These are phyloP conservation scores for Paecilomyces dactylethromorphus DNA, from an alignment of 2,329 filamentous ascomycete genomes.

Conservation along the genomic window DNA sequence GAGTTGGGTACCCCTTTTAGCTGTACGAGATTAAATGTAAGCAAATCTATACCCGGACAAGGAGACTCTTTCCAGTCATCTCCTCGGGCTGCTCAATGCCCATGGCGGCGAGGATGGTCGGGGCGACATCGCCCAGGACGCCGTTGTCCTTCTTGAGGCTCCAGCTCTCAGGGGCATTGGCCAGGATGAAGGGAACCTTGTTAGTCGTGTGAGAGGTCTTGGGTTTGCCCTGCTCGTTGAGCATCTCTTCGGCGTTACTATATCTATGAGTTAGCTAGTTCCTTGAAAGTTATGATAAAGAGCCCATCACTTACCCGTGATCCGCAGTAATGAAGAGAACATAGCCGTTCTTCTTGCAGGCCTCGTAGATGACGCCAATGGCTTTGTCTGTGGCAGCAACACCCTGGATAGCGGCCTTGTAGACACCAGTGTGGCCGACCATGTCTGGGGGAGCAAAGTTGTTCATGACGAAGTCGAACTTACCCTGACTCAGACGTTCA, in stretches of 20 bases:
- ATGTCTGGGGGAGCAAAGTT: conserved; percentile 99
- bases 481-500: conserved; percentile 76
- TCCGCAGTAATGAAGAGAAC: conserved; percentile 92
- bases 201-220: conserved; percentile 98
- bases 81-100: conserved; percentile 82
- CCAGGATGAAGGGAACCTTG: conserved; percentile 97
- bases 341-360: conserved; percentile 89
- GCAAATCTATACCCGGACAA: conserved; percentile 57
- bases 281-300: background rate
- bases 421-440: conserved; percentile 97
- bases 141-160: conserved; percentile 75
- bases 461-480: conserved; percentile 98
- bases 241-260: conserved; percentile 96
- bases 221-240: conserved; percentile 88
- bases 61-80: conserved; percentile 82
- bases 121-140: conserved; percentile 94
- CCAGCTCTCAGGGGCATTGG: conserved; percentile 87
- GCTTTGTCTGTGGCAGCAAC: conserved; percentile 84
- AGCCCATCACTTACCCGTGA: conserved; percentile 59
- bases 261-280: background rate
- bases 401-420: conserved; percentile 84
- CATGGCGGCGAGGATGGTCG: conserved; percentile 88
- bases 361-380: conserved; percentile 86
- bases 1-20: background rate
- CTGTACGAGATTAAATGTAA: background rate